Conservation (phyloP, 805 yeast genomes). For the Teunomyces cretensis region DNA sequence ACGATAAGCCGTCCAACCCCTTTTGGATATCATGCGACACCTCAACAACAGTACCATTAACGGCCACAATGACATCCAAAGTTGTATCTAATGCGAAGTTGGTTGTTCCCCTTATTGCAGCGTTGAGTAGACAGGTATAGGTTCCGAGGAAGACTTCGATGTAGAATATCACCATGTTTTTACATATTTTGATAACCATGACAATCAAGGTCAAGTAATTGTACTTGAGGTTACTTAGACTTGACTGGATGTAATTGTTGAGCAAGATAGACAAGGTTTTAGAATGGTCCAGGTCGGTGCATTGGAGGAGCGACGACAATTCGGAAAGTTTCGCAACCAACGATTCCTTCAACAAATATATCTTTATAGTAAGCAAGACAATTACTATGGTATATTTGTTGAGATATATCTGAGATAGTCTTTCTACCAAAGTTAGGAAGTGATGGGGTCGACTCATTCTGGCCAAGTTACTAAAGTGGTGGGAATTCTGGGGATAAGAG, state of each 20-base stretch:
- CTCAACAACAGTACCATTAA: constrained; percentile 57
- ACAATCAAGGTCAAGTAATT: constrained; percentile 45
- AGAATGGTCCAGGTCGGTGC: constrained; percentile 50
- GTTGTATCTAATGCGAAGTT: constrained; percentile 74
- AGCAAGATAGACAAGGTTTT: constrained; percentile 55
- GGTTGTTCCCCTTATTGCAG: constrained; percentile 71
- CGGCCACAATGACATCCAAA: constrained; percentile 53
- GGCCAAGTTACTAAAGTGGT: neutral
- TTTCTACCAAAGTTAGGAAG: constrained; percentile 51
- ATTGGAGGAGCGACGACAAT: constrained; percentile 38
- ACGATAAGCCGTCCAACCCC: constrained; percentile 62
- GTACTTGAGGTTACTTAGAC: constrained; percentile 48
- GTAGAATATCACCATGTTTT: constrained; percentile 59
- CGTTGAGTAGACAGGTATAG: constrained; percentile 75
- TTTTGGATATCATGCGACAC: constrained; percentile 63
- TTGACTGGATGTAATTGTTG: constrained; percentile 48
- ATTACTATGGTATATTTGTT: constrained; percentile 62
- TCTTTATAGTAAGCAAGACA: constrained; percentile 56
- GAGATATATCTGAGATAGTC: constrained; percentile 63
- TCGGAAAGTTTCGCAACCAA: constrained; percentile 41
- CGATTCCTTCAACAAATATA: constrained; percentile 54
- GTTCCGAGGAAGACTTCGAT: constrained; percentile 82
- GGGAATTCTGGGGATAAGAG: neutral
- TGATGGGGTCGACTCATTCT: constrained; percentile 3
- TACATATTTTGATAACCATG: constrained; percentile 54